Evolutionary conservation across 441 rosid species (phyloP).

Genomic region (Syzygium malaccense): DNA sequence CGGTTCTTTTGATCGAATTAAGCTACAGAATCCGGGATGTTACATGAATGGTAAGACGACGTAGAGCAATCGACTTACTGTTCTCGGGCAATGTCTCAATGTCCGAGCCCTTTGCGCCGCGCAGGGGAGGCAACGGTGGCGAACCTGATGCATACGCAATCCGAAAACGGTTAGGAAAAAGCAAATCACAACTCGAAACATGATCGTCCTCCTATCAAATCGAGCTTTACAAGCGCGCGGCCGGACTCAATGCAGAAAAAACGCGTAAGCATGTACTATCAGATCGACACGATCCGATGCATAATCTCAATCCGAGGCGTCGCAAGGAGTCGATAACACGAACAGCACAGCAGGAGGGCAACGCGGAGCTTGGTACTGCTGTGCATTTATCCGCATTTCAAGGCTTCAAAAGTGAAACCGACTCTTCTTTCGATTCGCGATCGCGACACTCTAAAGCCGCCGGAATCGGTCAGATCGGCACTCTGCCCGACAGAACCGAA

Average conservation of each 20-base stretch:
- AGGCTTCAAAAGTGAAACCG: neutral
- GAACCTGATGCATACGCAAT: conserved; percentile 18
- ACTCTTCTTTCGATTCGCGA: neutral
- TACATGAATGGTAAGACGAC: neutral
- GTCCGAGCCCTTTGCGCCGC: conserved; percentile 12
- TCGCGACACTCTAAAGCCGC: neutral
- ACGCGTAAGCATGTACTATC: neutral
- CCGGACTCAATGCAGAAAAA: neutral
- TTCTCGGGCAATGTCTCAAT: conserved; percentile 18
- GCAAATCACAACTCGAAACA: neutral
- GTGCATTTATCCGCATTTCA: neutral
- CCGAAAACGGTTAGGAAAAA: neutral
- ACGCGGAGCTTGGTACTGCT: neutral
- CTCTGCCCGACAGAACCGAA: neutral
- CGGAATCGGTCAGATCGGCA: neutral
- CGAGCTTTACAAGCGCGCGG: neutral
- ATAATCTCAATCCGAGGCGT: neutral
- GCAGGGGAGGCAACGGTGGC: conserved; percentile 46
- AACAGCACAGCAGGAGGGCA: neutral
- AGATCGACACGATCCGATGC: neutral
- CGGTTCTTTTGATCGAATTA: neutral
- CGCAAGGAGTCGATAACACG: neutral
- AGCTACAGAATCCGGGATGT: neutral
- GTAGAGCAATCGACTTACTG: conserved; percentile 12
- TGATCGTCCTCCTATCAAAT: neutral